A percentile compares a stretch with the other conserved stretches of the same genome.
These are phyloP conservation scores for Pseudoperonospora humuli DNA, from an alignment of 352 stramenopile species.

Conservation along the genomic window DNA sequence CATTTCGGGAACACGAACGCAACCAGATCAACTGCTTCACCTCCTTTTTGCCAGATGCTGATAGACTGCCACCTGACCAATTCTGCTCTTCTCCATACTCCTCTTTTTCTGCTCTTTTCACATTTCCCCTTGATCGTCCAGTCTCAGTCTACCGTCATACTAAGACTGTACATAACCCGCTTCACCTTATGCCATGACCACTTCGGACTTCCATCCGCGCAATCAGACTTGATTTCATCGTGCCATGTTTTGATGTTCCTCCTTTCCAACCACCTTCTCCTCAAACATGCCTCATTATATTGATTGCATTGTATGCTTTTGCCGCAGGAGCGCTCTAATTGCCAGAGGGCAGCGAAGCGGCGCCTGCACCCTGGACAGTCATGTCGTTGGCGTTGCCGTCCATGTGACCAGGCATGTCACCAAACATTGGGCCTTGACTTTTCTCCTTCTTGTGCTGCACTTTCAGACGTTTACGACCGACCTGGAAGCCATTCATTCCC, in stretches of 20 bases:
- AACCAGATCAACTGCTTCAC: constrained; percentile 12
- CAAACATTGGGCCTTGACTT: constrained; percentile 52
- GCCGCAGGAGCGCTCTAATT: constrained; percentile 23
- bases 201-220: constrained; percentile 12
- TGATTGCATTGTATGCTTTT: constrained; percentile 25
- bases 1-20: constrained; percentile 22
- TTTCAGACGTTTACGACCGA: constrained; percentile 94
- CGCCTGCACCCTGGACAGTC: constrained; percentile 19
- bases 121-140: constrained; percentile 2
- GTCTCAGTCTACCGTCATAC: background rate
- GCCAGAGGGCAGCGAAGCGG: constrained; percentile 32
- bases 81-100: constrained; percentile 11
- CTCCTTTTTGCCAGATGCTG: constrained; percentile 17
- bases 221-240: constrained; percentile 14
- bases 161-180: background rate
- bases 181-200: constrained; percentile 10
- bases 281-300: constrained; percentile 32
- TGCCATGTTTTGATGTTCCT: constrained; percentile 13
- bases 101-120: constrained; percentile 21
- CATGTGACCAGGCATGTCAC: constrained; percentile 52
- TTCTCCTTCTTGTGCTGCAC: constrained; percentile 94
- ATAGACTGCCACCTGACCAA: constrained; percentile 18
- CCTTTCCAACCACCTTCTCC: constrained; percentile 15
- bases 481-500: constrained; percentile 93
- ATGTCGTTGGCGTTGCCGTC: constrained; percentile 45